These are phyloP conservation scores for Cucurbita moschata DNA, from an alignment of 306 rosid species.

Conservation along the genomic window DNA sequence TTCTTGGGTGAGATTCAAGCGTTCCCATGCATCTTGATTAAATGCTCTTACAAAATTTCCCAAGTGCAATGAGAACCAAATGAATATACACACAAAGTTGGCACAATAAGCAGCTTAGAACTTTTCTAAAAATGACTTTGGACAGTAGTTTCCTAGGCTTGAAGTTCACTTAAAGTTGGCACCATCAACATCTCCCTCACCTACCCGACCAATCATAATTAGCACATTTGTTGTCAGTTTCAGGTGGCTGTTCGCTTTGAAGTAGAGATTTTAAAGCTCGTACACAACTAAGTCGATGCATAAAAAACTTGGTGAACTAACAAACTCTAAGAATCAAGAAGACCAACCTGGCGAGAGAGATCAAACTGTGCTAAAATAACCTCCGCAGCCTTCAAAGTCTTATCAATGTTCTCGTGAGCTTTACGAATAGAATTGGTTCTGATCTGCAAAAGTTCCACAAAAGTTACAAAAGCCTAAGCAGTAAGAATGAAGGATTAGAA, in stretches of 20 bases:
- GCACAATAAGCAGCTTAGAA: background rate
- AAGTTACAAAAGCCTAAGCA: background rate
- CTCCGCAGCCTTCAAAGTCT: conserved; percentile 83
- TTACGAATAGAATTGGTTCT: conserved; percentile 84
- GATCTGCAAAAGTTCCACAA: conserved; percentile 37
- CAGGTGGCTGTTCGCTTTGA: background rate
- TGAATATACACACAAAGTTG: background rate
- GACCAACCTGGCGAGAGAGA: conserved; percentile 74
- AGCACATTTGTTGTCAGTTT: background rate
- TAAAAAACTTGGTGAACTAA: background rate
- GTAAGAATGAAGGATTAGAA: background rate
- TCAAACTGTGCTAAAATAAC: conserved; percentile 72
- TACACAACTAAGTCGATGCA: background rate
- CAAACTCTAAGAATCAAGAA: background rate
- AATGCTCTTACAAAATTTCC: background rate
- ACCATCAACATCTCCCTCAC: background rate
- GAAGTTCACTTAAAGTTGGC: background rate
- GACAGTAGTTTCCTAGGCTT: background rate
- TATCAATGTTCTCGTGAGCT: conserved; percentile 93
- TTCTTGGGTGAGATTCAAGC: background rate
- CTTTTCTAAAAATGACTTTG: background rate
- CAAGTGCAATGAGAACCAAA: background rate
- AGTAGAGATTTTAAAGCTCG: background rate
- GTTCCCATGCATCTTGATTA: background rate
- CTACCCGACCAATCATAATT: background rate